Evolutionary conservation across 192 early-diverging fungal genomes (phyloP).

Genomic region (Mortierella alpina): DNA sequence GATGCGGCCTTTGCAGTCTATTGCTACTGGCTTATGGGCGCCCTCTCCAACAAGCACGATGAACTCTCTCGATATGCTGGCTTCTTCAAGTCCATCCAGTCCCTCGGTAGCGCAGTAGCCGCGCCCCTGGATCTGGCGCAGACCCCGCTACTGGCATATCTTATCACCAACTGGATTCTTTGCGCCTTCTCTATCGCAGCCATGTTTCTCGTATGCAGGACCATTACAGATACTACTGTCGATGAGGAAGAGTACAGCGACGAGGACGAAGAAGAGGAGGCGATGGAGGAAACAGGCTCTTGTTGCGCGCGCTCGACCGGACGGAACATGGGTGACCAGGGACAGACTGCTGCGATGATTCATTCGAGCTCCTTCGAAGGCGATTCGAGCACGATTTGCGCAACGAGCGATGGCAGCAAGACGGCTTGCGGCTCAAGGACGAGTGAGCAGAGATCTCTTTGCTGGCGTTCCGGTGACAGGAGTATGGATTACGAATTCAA

Average conservation of each 20-base stretch:
- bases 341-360: not conserved
- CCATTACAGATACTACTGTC: constrained; percentile 45
- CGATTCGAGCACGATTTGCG: constrained; percentile 24
- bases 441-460: constrained; percentile 9
- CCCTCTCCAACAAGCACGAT: constrained; percentile 84
- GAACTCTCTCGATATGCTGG: constrained; percentile 77
- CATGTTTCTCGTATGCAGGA: constrained; percentile 50
- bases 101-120: constrained; percentile 75
- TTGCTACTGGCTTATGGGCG: constrained; percentile 91
- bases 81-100: constrained; percentile 93
- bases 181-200: constrained; percentile 47
- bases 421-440: constrained; percentile 17
- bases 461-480: constrained; percentile 19
- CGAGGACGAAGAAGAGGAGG: constrained; percentile 7
- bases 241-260: constrained; percentile 6
- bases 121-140: constrained; percentile 71
- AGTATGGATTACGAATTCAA: constrained; percentile 8
- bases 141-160: constrained; percentile 30
- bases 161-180: constrained; percentile 55
- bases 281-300: constrained; percentile 3
- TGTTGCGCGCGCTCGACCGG: not conserved
- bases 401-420: constrained; percentile 22
- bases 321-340: not conserved
- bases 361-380: constrained; percentile 12
- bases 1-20: constrained; percentile 55